Evolutionary conservation across 352 stramenopile species (phyloP).

Genomic region (Globisporangium mamillatum): DNA sequence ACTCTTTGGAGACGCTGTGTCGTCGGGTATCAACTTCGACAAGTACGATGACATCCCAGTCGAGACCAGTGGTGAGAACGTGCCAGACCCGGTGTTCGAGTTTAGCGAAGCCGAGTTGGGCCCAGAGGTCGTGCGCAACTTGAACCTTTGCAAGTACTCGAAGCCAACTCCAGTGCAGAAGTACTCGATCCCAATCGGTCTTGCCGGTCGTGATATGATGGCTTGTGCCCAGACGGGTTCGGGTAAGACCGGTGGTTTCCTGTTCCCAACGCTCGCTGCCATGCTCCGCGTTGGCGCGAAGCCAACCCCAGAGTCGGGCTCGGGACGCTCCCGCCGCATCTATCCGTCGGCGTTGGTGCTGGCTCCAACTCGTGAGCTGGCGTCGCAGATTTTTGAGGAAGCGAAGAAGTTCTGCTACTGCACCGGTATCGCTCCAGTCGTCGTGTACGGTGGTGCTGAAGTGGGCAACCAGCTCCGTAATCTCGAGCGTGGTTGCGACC

Average conservation of each 20-base stretch:
- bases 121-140: constrained; percentile 91
- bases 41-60: constrained; percentile 99
- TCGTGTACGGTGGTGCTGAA: constrained; percentile 94
- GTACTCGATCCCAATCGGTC: constrained; percentile 97
- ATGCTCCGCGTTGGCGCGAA: constrained; percentile 89
- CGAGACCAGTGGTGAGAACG: constrained; percentile 92
- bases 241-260: constrained; percentile 95
- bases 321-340: constrained; percentile 74
- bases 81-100: constrained; percentile 89
- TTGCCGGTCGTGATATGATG: constrained; percentile 97
- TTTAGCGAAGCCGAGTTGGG: constrained; percentile 91
- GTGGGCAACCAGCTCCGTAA: constrained; percentile 85
- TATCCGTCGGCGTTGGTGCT: constrained; percentile 93
- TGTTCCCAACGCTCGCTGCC: constrained; percentile 96
- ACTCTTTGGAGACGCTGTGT: constrained; percentile 91
- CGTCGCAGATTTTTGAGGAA: constrained; percentile 96
- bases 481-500: constrained; percentile 92
- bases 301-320: constrained; percentile 41
- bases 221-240: constrained; percentile 98
- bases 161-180: constrained; percentile 99
- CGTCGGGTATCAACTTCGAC: constrained; percentile 98
- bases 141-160: constrained; percentile 92
- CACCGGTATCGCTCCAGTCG: constrained; percentile 92
- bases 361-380: constrained; percentile 93
- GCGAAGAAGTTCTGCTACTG: constrained; percentile 96